These are phyloP conservation scores for Scytalidium sp. DNA, from an alignment of 2,329 filamentous ascomycete genomes.

Conservation along the genomic window DNA sequence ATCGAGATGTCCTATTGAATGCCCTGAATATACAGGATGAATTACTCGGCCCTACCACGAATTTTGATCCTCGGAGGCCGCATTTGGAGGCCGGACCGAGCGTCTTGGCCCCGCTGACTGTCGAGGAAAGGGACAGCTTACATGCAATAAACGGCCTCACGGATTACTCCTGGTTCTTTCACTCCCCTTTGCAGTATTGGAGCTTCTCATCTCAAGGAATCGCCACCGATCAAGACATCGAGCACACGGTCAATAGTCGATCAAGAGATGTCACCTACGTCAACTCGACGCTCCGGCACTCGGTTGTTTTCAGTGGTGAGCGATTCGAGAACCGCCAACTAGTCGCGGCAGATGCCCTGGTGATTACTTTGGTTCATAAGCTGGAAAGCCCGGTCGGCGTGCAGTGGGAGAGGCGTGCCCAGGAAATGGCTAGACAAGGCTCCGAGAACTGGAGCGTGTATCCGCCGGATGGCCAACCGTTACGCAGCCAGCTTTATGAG, in stretches of 20 bases:
- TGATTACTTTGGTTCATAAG: constrained; percentile 72
- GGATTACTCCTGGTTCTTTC: constrained; percentile 70
- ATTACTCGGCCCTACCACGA: constrained; percentile 58
- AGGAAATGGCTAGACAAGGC: constrained; percentile 47
- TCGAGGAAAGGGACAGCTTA: constrained; percentile 45
- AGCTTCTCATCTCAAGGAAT: constrained; percentile 60
- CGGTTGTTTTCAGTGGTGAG: constrained; percentile 81
- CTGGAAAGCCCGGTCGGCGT: constrained; percentile 60
- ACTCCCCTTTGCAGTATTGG: constrained; percentile 84
- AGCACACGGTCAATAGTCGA: constrained; percentile 66
- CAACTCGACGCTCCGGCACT: constrained; percentile 72
- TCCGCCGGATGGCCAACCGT: constrained; percentile 52
- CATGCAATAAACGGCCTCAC: constrained; percentile 59
- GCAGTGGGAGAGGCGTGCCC: constrained; percentile 62
- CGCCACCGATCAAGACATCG: constrained; percentile 56
- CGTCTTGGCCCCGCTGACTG: constrained; percentile 19
- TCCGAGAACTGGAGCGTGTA: constrained; percentile 61
- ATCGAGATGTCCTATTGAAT: constrained; percentile 60
- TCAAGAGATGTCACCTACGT: constrained; percentile 62
- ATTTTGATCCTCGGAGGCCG: constrained; percentile 48
- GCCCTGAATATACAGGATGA: constrained; percentile 69
- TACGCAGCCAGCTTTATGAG: constrained; percentile 65
- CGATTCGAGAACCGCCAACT: constrained; percentile 65
- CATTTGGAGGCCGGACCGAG: neutral
- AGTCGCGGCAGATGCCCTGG: constrained; percentile 71